A percentile compares a stretch with the other conserved stretches of the same genome.
Evolutionary conservation across 139 green algal genomes (phyloP).

Genomic region (Haematococcus sp.): DNA sequence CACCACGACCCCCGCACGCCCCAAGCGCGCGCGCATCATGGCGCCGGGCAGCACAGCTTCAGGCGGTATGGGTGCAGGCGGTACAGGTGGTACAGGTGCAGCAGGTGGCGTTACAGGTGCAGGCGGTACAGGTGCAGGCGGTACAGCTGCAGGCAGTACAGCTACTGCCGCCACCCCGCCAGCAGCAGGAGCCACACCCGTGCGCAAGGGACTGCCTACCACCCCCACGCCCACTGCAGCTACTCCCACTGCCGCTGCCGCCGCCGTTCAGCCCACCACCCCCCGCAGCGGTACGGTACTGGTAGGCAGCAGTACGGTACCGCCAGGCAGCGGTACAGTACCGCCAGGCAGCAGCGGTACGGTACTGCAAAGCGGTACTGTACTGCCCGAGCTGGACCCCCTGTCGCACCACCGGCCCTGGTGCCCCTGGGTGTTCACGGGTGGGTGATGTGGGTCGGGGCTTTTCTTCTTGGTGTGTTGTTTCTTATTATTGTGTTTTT

Average conservation of each 20-base stretch:
- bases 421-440: slow-evolving; percentile 35
- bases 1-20: too few relatives aligned
- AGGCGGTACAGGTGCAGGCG: slow-evolving; percentile 18
- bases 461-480: neutral
- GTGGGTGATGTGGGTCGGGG: neutral
- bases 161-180: neutral
- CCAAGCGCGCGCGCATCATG: too few relatives aligned
- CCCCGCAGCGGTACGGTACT: too few relatives aligned
- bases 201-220: neutral
- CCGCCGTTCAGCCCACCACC: too few relatives aligned
- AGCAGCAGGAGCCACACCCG: neutral
- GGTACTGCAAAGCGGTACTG: too few relatives aligned
- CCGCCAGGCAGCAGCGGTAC: too few relatives aligned
- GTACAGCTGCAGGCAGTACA: neutral
- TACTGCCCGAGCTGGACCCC: slow-evolving; percentile 13
- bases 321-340: too few relatives aligned
- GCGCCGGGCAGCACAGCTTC: neutral
- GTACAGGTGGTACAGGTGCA: too few relatives aligned
- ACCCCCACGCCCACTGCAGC: neutral
- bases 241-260: too few relatives aligned
- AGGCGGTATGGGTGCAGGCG: too few relatives aligned
- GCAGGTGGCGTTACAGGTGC: neutral
- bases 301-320: too few relatives aligned
- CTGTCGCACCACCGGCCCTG: slow-evolving; percentile 21
- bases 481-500: too few relatives aligned